Evolutionary conservation across 2,329 filamentous ascomycete genomes (phyloP).

Genomic region (Lithohypha guttulata): DNA sequence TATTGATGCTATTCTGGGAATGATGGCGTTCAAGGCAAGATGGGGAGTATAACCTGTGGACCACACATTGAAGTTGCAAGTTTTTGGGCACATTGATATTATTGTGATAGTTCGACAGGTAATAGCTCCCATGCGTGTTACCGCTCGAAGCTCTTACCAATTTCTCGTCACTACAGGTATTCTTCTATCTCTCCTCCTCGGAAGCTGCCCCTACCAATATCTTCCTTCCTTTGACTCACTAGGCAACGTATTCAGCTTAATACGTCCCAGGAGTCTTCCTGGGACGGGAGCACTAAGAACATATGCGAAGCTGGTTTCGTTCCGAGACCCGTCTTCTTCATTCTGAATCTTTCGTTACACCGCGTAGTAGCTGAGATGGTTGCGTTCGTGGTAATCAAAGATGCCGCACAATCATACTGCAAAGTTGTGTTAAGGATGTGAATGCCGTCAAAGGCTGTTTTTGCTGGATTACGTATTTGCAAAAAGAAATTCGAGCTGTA

Average conservation of each 20-base stretch:
- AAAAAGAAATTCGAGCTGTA: background rate
- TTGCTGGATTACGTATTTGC: constrained; percentile 2
- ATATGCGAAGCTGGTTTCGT: background rate
- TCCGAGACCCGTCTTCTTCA: background rate
- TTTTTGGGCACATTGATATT: constrained; percentile 19
- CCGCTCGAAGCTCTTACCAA: background rate
- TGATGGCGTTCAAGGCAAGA: too few species aligned
- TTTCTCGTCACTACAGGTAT: background rate
- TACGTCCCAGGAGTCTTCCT: background rate
- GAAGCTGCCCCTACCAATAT: constrained; percentile 22
- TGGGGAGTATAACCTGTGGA: too few species aligned
- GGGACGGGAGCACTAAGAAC: background rate
- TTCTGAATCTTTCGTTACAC: background rate
- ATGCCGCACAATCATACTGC: too few species aligned
- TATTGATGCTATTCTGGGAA: background rate
- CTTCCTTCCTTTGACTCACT: constrained; percentile 15
- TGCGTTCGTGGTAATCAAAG: too few species aligned
- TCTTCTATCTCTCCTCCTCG: constrained; percentile 14
- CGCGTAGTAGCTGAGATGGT: constrained; percentile 2
- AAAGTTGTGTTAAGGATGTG: constrained; percentile 18
- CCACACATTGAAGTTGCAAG: too few species aligned
- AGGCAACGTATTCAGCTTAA: background rate
- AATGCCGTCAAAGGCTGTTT: constrained; percentile 15
- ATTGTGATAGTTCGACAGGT: constrained; percentile 4
- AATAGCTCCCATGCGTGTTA: background rate